phyloP scores from a whole-genome alignment of 306 rosid genomes.

The Sechiopsis laciniata region DNA sequence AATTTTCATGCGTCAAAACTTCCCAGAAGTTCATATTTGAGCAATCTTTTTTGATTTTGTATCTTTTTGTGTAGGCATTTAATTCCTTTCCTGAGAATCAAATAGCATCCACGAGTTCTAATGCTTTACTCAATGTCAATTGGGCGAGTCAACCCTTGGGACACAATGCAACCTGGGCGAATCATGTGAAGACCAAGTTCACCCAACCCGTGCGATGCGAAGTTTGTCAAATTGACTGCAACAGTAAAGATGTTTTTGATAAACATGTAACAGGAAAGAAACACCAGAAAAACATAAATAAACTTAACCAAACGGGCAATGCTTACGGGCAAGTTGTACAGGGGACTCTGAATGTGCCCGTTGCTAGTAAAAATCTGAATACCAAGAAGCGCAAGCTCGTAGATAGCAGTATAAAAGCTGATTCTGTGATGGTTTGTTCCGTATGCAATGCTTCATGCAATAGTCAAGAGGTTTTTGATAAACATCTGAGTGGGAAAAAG shows the following conservation, averaged over 20 bases:
- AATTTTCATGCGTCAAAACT: not conserved
- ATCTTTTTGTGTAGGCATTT: conserved; percentile 36
- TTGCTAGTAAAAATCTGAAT: conserved; percentile 29
- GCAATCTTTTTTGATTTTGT: conserved; percentile 19
- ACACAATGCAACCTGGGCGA: conserved; percentile 14
- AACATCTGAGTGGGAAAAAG: conserved; percentile 54
- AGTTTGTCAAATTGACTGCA: conserved; percentile 43
- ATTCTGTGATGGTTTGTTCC: conserved; percentile 42
- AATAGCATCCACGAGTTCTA: conserved; percentile 31
- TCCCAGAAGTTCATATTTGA: not conserved
- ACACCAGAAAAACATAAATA: conserved; percentile 33
- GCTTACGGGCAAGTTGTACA: conserved; percentile 26
- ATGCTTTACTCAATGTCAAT: conserved; percentile 27
- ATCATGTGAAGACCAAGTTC: conserved; percentile 31
- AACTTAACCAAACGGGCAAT: conserved; percentile 26
- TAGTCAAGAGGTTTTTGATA: conserved; percentile 45
- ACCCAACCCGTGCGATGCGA: conserved; percentile 34
- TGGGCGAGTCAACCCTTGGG: conserved; percentile 30
- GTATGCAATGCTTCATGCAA: conserved; percentile 49
- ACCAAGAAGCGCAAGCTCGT: conserved; percentile 39
- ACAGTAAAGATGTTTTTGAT: conserved; percentile 38
- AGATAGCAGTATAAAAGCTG: conserved; percentile 31
- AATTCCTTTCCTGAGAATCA: conserved; percentile 34
- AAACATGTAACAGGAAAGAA: conserved; percentile 44
- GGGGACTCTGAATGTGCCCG: conserved; percentile 27